Evolutionary conservation across 306 rosid genomes (phyloP), one percentile per base, ranked within the genome.

Genomic region (Nissolia schottii): DNA sequence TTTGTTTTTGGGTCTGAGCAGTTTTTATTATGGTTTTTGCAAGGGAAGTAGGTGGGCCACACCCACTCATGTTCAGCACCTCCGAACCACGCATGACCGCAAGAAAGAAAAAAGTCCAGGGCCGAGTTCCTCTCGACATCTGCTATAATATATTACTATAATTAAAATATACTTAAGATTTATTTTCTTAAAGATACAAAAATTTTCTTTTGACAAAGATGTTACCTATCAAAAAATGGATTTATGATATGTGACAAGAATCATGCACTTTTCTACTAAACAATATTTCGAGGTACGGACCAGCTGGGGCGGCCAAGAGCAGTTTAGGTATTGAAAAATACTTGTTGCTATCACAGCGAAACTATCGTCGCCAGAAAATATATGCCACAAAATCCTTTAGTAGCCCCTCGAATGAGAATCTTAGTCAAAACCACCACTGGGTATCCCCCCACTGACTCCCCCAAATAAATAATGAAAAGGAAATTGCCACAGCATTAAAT

Each of bases 311-410:
- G 7, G 22, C 20, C 55, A 11, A 25, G 22, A 40, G 22, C 10
- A 20, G 23, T 1, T n/a, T 31, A 43, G 34, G 55, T n/a, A 45
- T 0, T 28, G 53, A 74, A 32, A 16, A 23, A 22, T 37, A 50
- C 11, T 28, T 15, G 53, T 27, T 11, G 51, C 40, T 5, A 40
- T 19, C 14, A 54, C n/a, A 56, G 34, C 28, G 3, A 28, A 60
- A 51, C 35, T 7, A 18, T 49, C 9, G 49, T 62, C 16, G 16
- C 6, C 1, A 28, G 6, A 62, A 40, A 78, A 40, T 40, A 54
- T 63, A 62, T n/a, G 61, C 54, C 60, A 37, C 63, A 2, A 22
- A 46, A 38, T 34, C 59, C 73, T 64, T 55, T 48, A 55, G 70
- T 19, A 19, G 54, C 53, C 27, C 63, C 55, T 45, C 46, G 53